Conservation (phyloP, 768 basidiomycete species). For the Sarcodon aspratus region DNA sequence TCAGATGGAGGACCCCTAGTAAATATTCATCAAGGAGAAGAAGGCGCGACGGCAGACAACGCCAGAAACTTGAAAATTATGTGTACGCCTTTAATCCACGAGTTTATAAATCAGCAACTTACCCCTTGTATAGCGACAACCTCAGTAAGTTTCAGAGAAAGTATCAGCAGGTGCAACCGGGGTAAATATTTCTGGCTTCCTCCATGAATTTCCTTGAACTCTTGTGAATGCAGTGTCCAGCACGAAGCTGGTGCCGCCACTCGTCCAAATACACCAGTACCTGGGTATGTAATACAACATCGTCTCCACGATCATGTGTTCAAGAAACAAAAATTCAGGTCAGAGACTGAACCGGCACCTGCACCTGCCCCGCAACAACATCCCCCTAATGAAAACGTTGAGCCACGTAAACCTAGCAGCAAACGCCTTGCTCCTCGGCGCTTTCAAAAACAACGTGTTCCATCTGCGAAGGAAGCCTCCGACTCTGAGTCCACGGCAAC, state of each 20-base stretch:
- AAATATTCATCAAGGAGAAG: not conserved
- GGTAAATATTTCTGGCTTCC: not conserved
- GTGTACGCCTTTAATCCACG: not conserved
- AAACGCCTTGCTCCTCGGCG: too few relatives aligned
- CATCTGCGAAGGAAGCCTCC: too few relatives aligned
- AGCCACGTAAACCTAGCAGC: too few relatives aligned
- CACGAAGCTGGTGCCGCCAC: not conserved
- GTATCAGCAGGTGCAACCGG: not conserved
- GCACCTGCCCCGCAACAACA: not conserved
- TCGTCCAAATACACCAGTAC: not conserved
- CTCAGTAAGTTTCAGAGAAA: not conserved
- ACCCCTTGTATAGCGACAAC: too few relatives aligned
- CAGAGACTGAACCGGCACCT: not conserved
- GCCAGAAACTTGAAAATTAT: not conserved
- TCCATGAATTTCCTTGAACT: not conserved
- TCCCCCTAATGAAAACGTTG: too few relatives aligned
- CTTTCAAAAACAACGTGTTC: too few relatives aligned
- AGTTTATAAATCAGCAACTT: too few relatives aligned
- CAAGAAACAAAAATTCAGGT: not conserved
- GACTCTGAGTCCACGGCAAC: too few relatives aligned
- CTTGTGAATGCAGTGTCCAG: not conserved
- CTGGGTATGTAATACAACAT: not conserved
- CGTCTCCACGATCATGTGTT: not conserved
- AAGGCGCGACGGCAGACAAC: not conserved
- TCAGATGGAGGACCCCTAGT: not conserved